These are phyloP conservation scores for Xylaria sp. DNA, from an alignment of 2,329 filamentous ascomycete genomes.

Conservation along the genomic window DNA sequence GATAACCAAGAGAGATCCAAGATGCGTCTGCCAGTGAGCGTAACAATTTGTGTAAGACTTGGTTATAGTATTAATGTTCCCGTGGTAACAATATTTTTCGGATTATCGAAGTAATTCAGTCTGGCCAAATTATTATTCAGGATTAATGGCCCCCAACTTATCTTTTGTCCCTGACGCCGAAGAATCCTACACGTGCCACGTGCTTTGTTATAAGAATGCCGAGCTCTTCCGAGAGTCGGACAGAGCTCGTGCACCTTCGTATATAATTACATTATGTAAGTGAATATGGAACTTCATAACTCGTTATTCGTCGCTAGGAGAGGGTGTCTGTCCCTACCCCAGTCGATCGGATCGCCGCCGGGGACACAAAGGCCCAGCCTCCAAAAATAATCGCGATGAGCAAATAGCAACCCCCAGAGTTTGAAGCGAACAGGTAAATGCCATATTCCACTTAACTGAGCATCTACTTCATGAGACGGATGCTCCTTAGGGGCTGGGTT, in stretches of 20 bases:
- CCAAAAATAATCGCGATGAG: slow-evolving; percentile 98
- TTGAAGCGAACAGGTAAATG: slow-evolving; percentile 72
- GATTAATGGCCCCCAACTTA: slow-evolving; percentile 6
- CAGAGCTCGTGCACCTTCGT: neutral
- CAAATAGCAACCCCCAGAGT: slow-evolving; percentile 93
- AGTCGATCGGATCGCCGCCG: slow-evolving; percentile 76
- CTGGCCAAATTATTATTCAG: slow-evolving; percentile 13
- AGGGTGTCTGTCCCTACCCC: slow-evolving; percentile 66
- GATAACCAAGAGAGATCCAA: neutral
- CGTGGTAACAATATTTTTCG: neutral
- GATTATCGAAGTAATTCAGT: slow-evolving; percentile 12
- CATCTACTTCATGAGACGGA: slow-evolving; percentile 40
- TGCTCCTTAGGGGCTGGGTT: slow-evolving; percentile 42
- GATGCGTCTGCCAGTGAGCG: neutral
- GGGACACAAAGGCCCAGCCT: slow-evolving; percentile 89
- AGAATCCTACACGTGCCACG: slow-evolving; percentile 11
- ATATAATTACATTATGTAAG: slow-evolving; percentile 26
- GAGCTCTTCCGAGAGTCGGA: slow-evolving; percentile 7
- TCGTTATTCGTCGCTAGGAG: slow-evolving; percentile 53
- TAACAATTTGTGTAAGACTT: slow-evolving; percentile 1
- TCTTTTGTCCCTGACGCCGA: slow-evolving; percentile 16
- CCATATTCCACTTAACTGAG: slow-evolving; percentile 59
- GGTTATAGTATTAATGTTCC: neutral
- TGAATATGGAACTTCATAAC: slow-evolving; percentile 47
- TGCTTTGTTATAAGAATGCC: slow-evolving; percentile 13